Evolutionary conservation across 2,329 filamentous ascomycete species (phyloP), one percentile per base, ranked within the genome.

Genomic region (Microascus cirrosus): DNA sequence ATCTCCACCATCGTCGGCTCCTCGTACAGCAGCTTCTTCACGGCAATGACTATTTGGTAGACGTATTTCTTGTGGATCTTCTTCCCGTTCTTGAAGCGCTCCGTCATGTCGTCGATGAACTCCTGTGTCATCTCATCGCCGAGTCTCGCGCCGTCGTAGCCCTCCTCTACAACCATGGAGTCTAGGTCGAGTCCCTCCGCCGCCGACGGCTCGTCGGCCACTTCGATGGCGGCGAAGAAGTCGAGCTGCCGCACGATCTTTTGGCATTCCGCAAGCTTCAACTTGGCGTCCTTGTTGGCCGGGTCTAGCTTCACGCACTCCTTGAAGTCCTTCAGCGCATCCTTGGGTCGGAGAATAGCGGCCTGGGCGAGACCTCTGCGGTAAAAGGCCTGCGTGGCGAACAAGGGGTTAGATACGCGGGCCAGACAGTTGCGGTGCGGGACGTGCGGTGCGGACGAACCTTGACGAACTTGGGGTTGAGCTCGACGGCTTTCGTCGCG

Each of bases 1-100:
- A 94, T 82, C 74, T 99, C 94, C 28, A 96, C 92, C 94, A 99
- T 96, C 28, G 94, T 99, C 18, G 93, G 82, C 74, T 99, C 94
- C 57, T 91, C 85, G 70, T 93, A 92, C 53, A 96, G 86, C 59
- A 99, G 82, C 62, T 96, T 86, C 77, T 89, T 90, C 65, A 95
- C 89, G 6, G 89, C 89, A 65, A 96, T 76, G 65, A 99, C 81
- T 68, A 99, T 99, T 75, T 96, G 90, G 77, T 93, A 97, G 63
- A 93, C 94, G 69, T 96, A 99, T 81, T 97, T 99, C 74, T 84
- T 86, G 72, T 94, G 90, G 59, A 99, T 81, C 74, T 90, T 93
- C 81, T 99, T 97, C 68, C 94, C 94, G 55, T 83, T 86, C 81
- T 95, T 96, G 81, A 99, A 99, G 35, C 94, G 80, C 71, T 94